These are phyloP conservation scores for Globisporangium nunn DNA, from an alignment of 352 stramenopile genomes.

Conservation along the genomic window DNA sequence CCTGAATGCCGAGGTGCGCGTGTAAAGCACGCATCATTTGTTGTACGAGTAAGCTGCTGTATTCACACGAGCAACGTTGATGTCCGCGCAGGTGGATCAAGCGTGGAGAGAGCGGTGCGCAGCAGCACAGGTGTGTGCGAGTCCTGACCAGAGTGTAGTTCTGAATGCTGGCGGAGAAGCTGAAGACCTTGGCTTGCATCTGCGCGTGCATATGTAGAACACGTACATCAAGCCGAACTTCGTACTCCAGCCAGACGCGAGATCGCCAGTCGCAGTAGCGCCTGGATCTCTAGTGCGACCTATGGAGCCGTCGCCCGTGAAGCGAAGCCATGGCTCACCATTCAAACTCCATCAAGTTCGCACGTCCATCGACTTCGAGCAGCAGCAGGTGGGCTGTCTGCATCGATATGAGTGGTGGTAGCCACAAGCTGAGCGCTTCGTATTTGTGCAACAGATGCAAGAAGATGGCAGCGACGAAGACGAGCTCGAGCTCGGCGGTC, in stretches of 20 bases:
- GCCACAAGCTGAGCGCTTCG: neutral
- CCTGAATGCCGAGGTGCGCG: slow-evolving; percentile 15
- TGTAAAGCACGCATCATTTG: no score
- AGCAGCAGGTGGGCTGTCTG: slow-evolving; percentile 1
- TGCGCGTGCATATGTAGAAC: slow-evolving; percentile 1
- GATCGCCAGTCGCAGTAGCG: neutral
- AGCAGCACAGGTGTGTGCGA: slow-evolving; percentile 10
- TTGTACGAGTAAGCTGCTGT: slow-evolving; percentile 8
- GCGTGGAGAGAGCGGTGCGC: slow-evolving; percentile 16
- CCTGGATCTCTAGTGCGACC: neutral
- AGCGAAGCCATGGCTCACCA: neutral
- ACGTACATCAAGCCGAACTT: slow-evolving; percentile 34
- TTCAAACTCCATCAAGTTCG: neutral
- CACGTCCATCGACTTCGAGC: neutral
- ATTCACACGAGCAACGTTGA: slow-evolving; percentile 6
- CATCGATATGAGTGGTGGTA: neutral
- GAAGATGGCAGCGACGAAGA: neutral
- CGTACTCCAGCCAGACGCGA: slow-evolving; percentile 16
- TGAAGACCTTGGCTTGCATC: neutral
- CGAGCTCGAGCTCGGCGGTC: slow-evolving; percentile 6
- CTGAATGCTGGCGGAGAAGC: neutral
- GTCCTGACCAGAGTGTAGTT: no score
- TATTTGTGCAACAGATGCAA: neutral
- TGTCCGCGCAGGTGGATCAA: slow-evolving; percentile 7
- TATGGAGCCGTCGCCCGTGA: neutral